A percentile compares a stretch with the other conserved stretches of the same genome.
phyloP scores from a whole-genome alignment of 805 yeast species.

The Pichia cabralensis region DNA sequence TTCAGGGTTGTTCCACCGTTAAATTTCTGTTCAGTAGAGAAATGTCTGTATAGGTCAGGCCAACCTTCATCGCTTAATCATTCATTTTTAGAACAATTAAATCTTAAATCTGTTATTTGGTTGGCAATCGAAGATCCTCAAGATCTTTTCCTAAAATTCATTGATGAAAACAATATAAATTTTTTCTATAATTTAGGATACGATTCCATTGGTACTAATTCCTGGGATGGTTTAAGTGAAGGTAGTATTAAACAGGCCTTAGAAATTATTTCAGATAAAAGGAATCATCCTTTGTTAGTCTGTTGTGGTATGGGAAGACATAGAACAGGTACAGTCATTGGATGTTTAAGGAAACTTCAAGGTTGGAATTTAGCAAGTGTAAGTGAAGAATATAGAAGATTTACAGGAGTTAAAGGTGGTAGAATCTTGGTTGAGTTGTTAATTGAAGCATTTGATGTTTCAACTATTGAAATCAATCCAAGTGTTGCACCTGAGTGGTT shows the following conservation, averaged over 20 bases:
- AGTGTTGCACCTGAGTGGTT: slow-evolving; percentile 41
- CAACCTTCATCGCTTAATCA: slow-evolving; percentile 93
- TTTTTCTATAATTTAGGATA: slow-evolving; percentile 75
- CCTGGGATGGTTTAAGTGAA: slow-evolving; percentile 94
- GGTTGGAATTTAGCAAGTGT: slow-evolving; percentile 96
- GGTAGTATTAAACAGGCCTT: slow-evolving; percentile 70
- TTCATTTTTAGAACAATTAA: slow-evolving; percentile 66
- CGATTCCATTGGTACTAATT: slow-evolving; percentile 44
- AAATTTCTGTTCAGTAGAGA: slow-evolving; percentile 92
- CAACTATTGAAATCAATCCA: slow-evolving; percentile 31
- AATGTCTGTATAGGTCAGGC: slow-evolving; percentile 78
- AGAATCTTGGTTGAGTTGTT: slow-evolving; percentile 83
- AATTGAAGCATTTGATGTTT: slow-evolving; percentile 61
- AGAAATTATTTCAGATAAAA: slow-evolving; percentile 58
- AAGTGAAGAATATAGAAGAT: slow-evolving; percentile 87
- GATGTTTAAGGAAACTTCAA: slow-evolving; percentile 84
- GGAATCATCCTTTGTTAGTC: slow-evolving; percentile 76
- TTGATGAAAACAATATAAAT: slow-evolving; percentile 59
- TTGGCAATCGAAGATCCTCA: slow-evolving; percentile 92
- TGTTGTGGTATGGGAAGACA: slow-evolving; percentile 99
- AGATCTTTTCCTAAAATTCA: slow-evolving; percentile 76
- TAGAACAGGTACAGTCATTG: slow-evolving; percentile 93
- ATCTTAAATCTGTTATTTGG: slow-evolving; percentile 81
- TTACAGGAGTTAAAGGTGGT: slow-evolving; percentile 89
- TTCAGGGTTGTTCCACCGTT: slow-evolving; percentile 78